phyloP scores from a whole-genome alignment of 495 filamentous ascomycete genomes.

The Tuber borchii region DNA sequence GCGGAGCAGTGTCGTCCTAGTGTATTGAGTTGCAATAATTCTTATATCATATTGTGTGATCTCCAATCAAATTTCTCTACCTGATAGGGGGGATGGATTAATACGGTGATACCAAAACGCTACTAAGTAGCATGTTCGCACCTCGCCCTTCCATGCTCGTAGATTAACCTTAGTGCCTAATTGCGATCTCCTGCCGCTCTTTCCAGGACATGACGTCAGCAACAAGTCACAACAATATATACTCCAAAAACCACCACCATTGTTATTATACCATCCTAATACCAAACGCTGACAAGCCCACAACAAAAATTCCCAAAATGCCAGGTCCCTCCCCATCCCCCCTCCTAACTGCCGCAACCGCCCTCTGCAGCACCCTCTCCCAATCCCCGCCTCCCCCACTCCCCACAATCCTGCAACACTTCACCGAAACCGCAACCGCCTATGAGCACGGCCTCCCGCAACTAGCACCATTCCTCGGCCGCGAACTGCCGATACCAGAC shows the following conservation, averaged over 20 bases:
- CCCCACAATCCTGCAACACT: constrained; percentile 50
- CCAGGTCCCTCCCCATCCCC: constrained; percentile 45
- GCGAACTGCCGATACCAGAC: constrained; percentile 48
- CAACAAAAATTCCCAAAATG: constrained; percentile 12
- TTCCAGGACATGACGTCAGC: not conserved
- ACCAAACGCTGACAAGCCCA: not conserved
- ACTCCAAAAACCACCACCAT: not conserved
- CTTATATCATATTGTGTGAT: not conserved
- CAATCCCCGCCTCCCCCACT: constrained; percentile 48
- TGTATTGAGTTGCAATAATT: not conserved
- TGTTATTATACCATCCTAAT: not conserved
- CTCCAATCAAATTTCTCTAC: not conserved
- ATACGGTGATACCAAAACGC: not conserved
- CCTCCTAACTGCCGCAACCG: constrained; percentile 45
- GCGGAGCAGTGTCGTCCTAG: not conserved
- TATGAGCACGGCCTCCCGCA: constrained; percentile 54
- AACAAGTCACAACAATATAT: not conserved
- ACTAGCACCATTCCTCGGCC: constrained; percentile 55
- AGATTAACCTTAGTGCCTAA: not conserved
- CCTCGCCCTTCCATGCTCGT: too few species aligned
- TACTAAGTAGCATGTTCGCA: not conserved
- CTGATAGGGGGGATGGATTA: too few species aligned
- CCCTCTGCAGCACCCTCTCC: constrained; percentile 44
- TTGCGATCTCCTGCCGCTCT: not conserved
- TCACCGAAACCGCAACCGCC: constrained; percentile 48